phyloP scores from a whole-genome alignment of 108 stramenopile genomes.

The Conticribra weissflogii region DNA sequence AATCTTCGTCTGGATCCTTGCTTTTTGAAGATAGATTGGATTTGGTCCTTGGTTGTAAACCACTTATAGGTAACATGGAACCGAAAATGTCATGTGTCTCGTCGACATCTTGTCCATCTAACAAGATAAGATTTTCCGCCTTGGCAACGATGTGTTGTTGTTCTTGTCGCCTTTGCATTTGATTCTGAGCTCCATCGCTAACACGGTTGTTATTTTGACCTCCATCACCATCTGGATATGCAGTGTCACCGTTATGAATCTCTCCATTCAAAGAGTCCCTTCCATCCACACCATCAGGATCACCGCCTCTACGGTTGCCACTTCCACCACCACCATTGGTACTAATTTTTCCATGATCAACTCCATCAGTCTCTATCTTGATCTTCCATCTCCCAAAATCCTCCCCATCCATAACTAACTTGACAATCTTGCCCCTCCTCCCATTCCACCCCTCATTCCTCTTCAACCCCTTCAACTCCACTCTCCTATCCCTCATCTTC shows the following conservation, averaged over 20 bases:
- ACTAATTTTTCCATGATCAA: neutral
- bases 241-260: neutral
- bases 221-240: no score
- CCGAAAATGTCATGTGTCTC: slow-evolving; percentile 9
- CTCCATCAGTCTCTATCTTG: slow-evolving; percentile 22
- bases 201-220: neutral
- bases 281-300: slow-evolving; percentile 34
- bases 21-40: neutral
- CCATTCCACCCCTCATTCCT: slow-evolving; percentile 11
- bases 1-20: slow-evolving; percentile 4
- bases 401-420: slow-evolving; percentile 30
- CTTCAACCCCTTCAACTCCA: neutral
- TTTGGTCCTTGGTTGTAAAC: slow-evolving; percentile 2
- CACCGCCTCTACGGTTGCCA: slow-evolving; percentile 17
- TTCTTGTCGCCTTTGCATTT: neutral
- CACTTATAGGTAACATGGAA: neutral
- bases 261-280: slow-evolving; percentile 8
- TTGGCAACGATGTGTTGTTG: slow-evolving; percentile 33
- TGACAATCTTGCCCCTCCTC: slow-evolving; percentile 26
- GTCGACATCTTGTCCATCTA: neutral
- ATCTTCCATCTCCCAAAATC: slow-evolving; percentile 46
- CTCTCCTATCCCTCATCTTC: neutral
- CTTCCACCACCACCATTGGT: neutral
- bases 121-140: slow-evolving; percentile 38
- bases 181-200: neutral